Evolutionary conservation across 2,329 filamentous ascomycete genomes (phyloP).

Genomic region (Immersiporthe knoxdaviesiana): DNA sequence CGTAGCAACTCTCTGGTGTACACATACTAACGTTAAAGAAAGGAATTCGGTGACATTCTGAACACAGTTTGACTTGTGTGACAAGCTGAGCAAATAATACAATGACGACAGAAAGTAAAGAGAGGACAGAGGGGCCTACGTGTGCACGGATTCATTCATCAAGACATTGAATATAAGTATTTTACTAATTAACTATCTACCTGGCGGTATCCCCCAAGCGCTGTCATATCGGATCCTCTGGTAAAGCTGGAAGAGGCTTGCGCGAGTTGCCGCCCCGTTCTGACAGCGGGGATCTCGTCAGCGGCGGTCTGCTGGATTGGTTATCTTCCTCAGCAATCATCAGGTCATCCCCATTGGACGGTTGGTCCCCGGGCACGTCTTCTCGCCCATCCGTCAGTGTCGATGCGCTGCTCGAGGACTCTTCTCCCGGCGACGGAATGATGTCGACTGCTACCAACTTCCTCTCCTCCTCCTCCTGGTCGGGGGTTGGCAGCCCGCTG

Average conservation of each 20-base stretch:
- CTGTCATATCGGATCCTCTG: conserved; percentile 38
- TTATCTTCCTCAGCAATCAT: not conserved
- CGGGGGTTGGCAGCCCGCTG: not conserved
- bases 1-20: not conserved
- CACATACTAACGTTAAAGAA: too few species aligned
- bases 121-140: not conserved
- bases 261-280: conserved; percentile 29
- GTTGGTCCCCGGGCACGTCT: conserved; percentile 2
- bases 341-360: conserved; percentile 8
- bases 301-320: conserved; percentile 12
- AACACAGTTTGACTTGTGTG: not conserved
- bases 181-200: not conserved
- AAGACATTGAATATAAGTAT: not conserved
- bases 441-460: not conserved
- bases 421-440: conserved; percentile 9
- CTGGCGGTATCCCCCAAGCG: not conserved
- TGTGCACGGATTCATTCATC: not conserved
- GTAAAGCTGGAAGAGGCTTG: conserved; percentile 42
- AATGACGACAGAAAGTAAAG: not conserved
- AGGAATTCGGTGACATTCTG: too few species aligned
- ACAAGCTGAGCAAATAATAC: not conserved
- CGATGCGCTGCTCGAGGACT: conserved; percentile 12
- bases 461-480: not conserved
- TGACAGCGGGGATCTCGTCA: conserved; percentile 30
- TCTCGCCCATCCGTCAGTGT: conserved; percentile 15